Base-by-base conservation (phyloP, 2,329 filamentous ascomycete genomes). In the Aspergillus caelatus region DNA sequence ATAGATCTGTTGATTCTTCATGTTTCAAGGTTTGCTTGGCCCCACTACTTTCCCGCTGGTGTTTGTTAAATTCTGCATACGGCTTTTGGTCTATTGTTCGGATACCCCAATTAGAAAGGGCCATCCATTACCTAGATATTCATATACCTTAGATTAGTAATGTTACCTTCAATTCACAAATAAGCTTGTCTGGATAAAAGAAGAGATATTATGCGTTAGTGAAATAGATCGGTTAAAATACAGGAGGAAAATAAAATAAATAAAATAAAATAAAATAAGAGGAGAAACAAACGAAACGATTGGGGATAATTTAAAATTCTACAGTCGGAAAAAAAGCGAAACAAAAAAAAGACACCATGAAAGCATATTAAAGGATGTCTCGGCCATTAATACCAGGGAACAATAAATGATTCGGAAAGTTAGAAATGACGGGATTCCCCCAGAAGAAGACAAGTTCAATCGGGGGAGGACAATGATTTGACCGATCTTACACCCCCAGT, bases 91-190 rank as follows among this genome's bases (percentile, higher is more conserved):
- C 60, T 28, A 54, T 57, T 52, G 34, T 58, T 32, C 55, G 60
- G 65, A 67, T 67, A 64, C 59, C 64, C 63, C 63, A 41, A 52
- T 30, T 58, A 56, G 55, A 64, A 41, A 39, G 64, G 65, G 62
- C 11, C 58, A 61, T 64, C 62, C 64, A 53, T 32, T 19, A n/a
- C n/a, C n/a, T n/a, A 48, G 21, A 23, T 26, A 7, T 8, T 48
- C 19, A 48, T 23, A 58, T 62, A 66, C 63, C 19, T 66, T 69
- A 69, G 65, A 69, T 59, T 66, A 66, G 64, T 67, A 50, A 57
- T 58, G 21, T n/a, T 39, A 46, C 23, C 23, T 61, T 16, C 21
- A 50, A 39, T 53, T 26, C 50, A 46, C 10, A 4, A 23, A 19
- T 12, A 58, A 26, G n/a, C 19, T 46, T 19, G 23, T 32, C 32